Percentiles rank a stretch among this genome's conserved stretches.
phyloP scores from a whole-genome alignment of 164 flowering plant genomes.

The Santalum album region DNA sequence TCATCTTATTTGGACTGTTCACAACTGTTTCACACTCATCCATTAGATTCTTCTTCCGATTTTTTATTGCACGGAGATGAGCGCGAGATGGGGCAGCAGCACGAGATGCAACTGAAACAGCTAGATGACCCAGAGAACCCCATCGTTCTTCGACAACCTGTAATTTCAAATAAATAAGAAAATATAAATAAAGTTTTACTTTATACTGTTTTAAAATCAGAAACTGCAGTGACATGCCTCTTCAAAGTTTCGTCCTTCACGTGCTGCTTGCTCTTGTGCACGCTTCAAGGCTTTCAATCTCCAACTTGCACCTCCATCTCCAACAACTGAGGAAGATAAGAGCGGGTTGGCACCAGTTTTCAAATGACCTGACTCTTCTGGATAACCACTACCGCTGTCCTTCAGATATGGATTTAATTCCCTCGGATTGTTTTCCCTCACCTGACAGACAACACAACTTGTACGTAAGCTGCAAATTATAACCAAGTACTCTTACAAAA shows the following conservation, averaged over 20 bases:
- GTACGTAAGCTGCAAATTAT: not conserved
- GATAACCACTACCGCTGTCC: slow-evolving; percentile 75
- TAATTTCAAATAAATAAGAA: slow-evolving; percentile 1
- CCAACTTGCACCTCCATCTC: slow-evolving; percentile 99
- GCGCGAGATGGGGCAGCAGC: slow-evolving; percentile 74
- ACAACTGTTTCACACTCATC: slow-evolving; percentile 19
- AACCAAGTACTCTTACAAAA: not conserved
- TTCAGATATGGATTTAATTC: slow-evolving; percentile 81
- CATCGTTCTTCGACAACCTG: slow-evolving; percentile 91
- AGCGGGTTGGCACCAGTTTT: slow-evolving; percentile 27
- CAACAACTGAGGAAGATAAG: slow-evolving; percentile 56
- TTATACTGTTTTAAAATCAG: not conserved
- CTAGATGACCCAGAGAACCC: slow-evolving; percentile 77
- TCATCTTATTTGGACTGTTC: slow-evolving; percentile 16
- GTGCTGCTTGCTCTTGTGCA: slow-evolving; percentile 89
- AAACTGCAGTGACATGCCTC: slow-evolving; percentile 36
- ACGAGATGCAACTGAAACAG: slow-evolving; percentile 59
- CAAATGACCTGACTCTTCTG: slow-evolving; percentile 43
- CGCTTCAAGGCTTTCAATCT: slow-evolving; percentile 87
- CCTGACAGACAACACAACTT: slow-evolving; percentile 20
- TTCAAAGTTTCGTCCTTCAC: slow-evolving; percentile 71
- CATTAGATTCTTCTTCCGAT: slow-evolving; percentile 41
- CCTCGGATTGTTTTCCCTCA: slow-evolving; percentile 49
- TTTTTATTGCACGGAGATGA: slow-evolving; percentile 78
- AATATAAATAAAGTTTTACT: not conserved